Evolutionary conservation across 257 asterid species (phyloP).

Genomic region (Gentiana straminea): DNA sequence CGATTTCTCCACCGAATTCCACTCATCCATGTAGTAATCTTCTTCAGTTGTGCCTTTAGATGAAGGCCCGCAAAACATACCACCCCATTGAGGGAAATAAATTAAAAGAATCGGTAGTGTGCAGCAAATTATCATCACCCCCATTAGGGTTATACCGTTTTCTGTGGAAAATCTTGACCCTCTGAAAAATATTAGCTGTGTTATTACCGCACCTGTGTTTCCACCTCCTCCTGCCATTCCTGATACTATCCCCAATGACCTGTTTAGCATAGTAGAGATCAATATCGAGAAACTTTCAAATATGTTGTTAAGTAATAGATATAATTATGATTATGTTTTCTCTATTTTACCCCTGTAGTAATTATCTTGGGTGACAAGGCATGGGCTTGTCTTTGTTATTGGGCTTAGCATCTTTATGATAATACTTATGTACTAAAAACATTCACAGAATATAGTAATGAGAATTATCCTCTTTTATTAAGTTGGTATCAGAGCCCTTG

Average conservation of each 20-base stretch:
- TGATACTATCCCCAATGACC: constrained; percentile 62
- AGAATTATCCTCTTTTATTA: no score
- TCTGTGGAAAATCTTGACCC: constrained; percentile 64
- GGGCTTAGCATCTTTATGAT: no score
- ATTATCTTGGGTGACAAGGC: no score
- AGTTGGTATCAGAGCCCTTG: no score
- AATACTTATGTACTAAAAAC: no score
- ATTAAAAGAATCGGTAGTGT: constrained; percentile 33
- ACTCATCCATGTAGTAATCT: constrained; percentile 72
- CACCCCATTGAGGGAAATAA: constrained; percentile 95
- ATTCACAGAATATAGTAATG: no score
- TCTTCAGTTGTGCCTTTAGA: constrained; percentile 48
- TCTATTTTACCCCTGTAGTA: no score
- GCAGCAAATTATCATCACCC: constrained; percentile 69
- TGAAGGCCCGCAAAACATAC: constrained; percentile 63
- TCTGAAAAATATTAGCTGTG: constrained; percentile 72
- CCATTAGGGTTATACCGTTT: constrained; percentile 64
- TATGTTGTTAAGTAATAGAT: no score
- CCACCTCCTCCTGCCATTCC: constrained; percentile 97
- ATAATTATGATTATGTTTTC: not conserved
- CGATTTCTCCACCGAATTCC: constrained; percentile 45
- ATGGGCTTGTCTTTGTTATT: no score
- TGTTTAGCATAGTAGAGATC: constrained; percentile 5
- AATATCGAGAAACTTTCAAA: not conserved
- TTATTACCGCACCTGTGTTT: constrained; percentile 59